Evolutionary conservation across 2,329 filamentous ascomycete species (phyloP).

Genomic region (Colletotrichum sp.): DNA sequence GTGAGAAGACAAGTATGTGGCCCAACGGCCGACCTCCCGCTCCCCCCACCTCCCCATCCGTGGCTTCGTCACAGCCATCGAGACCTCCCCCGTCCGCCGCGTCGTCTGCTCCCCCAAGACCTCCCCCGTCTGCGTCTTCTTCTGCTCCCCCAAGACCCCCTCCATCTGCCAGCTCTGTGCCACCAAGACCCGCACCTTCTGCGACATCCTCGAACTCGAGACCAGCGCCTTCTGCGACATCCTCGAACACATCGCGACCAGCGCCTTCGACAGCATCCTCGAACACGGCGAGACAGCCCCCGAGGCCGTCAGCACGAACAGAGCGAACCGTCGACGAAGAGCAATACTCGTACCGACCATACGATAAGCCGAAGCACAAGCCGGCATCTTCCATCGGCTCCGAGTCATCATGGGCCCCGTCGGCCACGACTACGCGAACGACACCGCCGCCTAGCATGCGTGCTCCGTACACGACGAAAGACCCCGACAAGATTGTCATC

Average conservation of each 20-base stretch:
- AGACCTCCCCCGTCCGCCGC: slow-evolving; percentile 39
- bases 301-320: slow-evolving; percentile 58
- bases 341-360: slow-evolving; percentile 76
- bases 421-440: slow-evolving; percentile 82
- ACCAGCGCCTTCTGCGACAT: slow-evolving; percentile 26
- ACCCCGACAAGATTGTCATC: slow-evolving; percentile 96
- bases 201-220: background rate
- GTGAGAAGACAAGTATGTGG: slow-evolving; percentile 75
- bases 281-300: slow-evolving; percentile 39
- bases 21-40: slow-evolving; percentile 62
- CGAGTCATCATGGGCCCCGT: slow-evolving; percentile 86
- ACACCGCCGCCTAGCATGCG: slow-evolving; percentile 82
- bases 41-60: slow-evolving; percentile 27
- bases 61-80: slow-evolving; percentile 45
- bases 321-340: slow-evolving; percentile 70
- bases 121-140: slow-evolving; percentile 24
- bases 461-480: slow-evolving; percentile 82
- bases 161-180: slow-evolving; percentile 12
- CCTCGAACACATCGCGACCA: slow-evolving; percentile 18
- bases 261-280: slow-evolving; percentile 25
- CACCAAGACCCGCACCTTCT: slow-evolving; percentile 27
- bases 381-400: slow-evolving; percentile 74
- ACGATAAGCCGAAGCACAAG: slow-evolving; percentile 72
- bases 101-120: slow-evolving; percentile 40
- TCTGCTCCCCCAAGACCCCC: slow-evolving; percentile 22